These are phyloP conservation scores for Saturnispora zaruensis DNA, from an alignment of 805 yeast genomes.

Conservation along the genomic window DNA sequence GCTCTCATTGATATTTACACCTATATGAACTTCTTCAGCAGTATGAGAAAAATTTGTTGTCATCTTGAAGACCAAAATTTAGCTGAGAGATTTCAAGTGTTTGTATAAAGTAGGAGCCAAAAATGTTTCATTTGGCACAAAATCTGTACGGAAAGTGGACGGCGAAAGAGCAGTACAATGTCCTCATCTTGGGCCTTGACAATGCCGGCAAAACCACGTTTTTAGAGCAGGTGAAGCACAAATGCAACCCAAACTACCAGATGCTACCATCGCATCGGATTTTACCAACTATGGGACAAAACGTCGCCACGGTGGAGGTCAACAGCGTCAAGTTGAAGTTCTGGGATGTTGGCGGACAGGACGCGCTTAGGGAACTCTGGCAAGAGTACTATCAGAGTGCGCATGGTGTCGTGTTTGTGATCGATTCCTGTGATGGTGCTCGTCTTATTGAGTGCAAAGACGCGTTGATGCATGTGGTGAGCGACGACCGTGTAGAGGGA, in stretches of 20 bases:
- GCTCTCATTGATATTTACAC: slow-evolving; percentile 29
- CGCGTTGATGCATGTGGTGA: slow-evolving; percentile 50
- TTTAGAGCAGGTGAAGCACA: slow-evolving; percentile 52
- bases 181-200: slow-evolving; percentile 81
- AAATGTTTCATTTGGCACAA: slow-evolving; percentile 61
- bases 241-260: slow-evolving; percentile 34
- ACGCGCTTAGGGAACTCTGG: slow-evolving; percentile 79
- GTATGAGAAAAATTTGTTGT: not conserved
- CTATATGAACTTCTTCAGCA: not conserved
- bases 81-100: not conserved
- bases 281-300: slow-evolving; percentile 93
- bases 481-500: slow-evolving; percentile 56
- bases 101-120: not conserved
- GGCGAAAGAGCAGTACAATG: slow-evolving; percentile 59
- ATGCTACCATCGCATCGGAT: slow-evolving; percentile 51
- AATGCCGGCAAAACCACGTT: slow-evolving; percentile 94
- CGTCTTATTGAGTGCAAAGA: slow-evolving; percentile 77
- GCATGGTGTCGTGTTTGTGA: slow-evolving; percentile 87
- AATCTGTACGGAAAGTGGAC: slow-evolving; percentile 54
- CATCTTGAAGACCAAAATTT: not conserved
- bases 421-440: slow-evolving; percentile 81
- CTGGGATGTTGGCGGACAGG: slow-evolving; percentile 98
- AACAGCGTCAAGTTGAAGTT: slow-evolving; percentile 48
- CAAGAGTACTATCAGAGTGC: slow-evolving; percentile 73
- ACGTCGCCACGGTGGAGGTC: slow-evolving; percentile 42